These are phyloP conservation scores for Carex cristatella DNA, from an alignment of 176 grass and related monocot genomes.

Conservation along the genomic window DNA sequence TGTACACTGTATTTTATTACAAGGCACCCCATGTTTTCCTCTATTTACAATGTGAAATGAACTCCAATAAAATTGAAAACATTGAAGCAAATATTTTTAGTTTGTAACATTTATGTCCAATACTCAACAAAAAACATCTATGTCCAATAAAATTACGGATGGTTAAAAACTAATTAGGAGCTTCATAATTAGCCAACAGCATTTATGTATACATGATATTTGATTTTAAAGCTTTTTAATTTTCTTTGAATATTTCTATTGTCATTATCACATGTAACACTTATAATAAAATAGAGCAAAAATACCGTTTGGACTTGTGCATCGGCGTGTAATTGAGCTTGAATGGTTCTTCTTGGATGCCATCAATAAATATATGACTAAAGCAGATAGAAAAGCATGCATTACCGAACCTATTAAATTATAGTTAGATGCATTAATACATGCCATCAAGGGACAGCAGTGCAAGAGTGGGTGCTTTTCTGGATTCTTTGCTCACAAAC, in stretches of 20 bases:
- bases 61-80: too few relatives aligned
- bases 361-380: neutral
- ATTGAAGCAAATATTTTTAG: too few relatives aligned
- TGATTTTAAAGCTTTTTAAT: neutral
- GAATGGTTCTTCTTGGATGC: neutral
- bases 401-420: slow-evolving; percentile 30
- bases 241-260: too few relatives aligned
- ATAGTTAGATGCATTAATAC: slow-evolving; percentile 20
- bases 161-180: neutral
- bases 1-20: too few relatives aligned
- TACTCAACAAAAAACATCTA: too few relatives aligned
- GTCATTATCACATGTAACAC: neutral
- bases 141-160: neutral
- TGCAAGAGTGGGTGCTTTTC: slow-evolving; percentile 8
- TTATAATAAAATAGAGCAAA: neutral
- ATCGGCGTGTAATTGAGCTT: neutral
- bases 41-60: too few relatives aligned
- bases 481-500: neutral
- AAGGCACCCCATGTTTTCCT: too few relatives aligned
- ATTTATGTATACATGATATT: neutral
- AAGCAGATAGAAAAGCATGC: slow-evolving; percentile 10
- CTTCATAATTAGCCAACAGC: neutral
- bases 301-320: neutral
- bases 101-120: neutral
- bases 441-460: slow-evolving; percentile 18